A percentile compares a stretch with the other conserved stretches of the same genome.
Conservation (phyloP, 345 rosid species). For the Salix arbutifolia region DNA sequence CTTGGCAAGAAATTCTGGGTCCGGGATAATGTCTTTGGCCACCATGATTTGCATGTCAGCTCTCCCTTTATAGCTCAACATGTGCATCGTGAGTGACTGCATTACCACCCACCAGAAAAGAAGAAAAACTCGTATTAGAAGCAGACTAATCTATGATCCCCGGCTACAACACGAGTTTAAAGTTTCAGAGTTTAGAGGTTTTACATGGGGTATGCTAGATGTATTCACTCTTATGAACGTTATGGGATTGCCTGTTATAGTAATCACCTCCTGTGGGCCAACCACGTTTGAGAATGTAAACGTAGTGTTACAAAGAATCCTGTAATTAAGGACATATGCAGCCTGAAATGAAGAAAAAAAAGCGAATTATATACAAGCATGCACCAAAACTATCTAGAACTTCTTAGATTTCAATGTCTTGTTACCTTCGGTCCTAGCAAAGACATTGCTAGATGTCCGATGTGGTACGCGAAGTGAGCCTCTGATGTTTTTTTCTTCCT, state of each 20-base stretch:
- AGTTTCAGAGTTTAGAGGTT: not conserved
- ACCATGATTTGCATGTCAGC: conserved; percentile 60
- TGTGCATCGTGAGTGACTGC: conserved; percentile 62
- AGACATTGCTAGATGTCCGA: conserved; percentile 37
- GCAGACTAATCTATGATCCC: not conserved
- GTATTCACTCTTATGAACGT: conserved; percentile 37
- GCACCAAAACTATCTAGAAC: not conserved
- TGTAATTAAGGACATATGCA: conserved; percentile 44
- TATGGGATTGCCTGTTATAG: conserved; percentile 40
- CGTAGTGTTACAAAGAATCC: conserved; percentile 43
- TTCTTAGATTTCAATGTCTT: not conserved
- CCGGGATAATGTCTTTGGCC: conserved; percentile 62
- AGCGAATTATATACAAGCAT: not conserved
- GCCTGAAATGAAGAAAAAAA: conserved; percentile 22
- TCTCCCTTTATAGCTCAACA: conserved; percentile 59
- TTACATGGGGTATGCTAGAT: conserved; percentile 48
- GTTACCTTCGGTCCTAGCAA: conserved; percentile 43
- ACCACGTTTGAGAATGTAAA: conserved; percentile 53
- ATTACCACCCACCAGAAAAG: not conserved
- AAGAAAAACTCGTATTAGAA: not conserved
- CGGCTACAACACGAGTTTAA: not conserved
- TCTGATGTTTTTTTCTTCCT: conserved; percentile 47
- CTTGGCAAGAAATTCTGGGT: conserved; percentile 54
- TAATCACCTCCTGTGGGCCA: conserved; percentile 50
- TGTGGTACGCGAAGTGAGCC: conserved; percentile 48